A percentile compares a stretch with the other conserved stretches of the same genome.
phyloP scores from a whole-genome alignment of 2,329 filamentous ascomycete species.

The Zopfia rhizophila region DNA sequence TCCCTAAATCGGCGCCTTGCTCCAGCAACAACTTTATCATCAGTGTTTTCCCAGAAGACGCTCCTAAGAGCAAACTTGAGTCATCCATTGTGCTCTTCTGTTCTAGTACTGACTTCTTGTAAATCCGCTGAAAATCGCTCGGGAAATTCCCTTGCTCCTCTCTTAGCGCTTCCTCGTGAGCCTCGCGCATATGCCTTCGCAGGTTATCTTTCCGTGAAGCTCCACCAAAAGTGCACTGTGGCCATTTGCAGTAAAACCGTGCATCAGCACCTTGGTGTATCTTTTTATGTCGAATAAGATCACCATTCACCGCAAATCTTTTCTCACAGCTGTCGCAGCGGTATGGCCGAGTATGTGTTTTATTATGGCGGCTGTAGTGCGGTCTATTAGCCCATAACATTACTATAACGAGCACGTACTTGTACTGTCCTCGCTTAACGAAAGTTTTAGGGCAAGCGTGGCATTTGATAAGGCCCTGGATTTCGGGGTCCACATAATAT shows the following conservation, averaged over 20 bases:
- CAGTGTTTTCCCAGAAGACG: slow-evolving; percentile 10
- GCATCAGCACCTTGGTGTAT: slow-evolving; percentile 12
- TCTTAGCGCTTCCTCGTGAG: slow-evolving; percentile 4
- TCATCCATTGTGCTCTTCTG: slow-evolving; percentile 17
- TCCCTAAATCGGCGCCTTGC: slow-evolving; percentile 5
- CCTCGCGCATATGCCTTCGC: slow-evolving; percentile 18
- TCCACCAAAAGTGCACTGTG: slow-evolving; percentile 17
- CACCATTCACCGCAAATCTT: slow-evolving; percentile 19
- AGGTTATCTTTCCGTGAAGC: slow-evolving; percentile 24
- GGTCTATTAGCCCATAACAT: slow-evolving; percentile 2
- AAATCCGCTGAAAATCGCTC: slow-evolving; percentile 12
- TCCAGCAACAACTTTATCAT: slow-evolving; percentile 11
- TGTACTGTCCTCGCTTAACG: slow-evolving; percentile 12
- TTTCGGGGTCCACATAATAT: too few relatives aligned
- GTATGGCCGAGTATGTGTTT: slow-evolving; percentile 20
- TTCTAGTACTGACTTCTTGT: slow-evolving; percentile 14
- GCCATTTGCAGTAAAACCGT: slow-evolving; percentile 18
- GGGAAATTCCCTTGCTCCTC: slow-evolving; percentile 9
- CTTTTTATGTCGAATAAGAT: slow-evolving; percentile 22
- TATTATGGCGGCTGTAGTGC: slow-evolving; percentile 19
- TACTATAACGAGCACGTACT: slow-evolving; percentile 9
- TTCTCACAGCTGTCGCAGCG: slow-evolving; percentile 18
- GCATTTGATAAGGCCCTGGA: slow-evolving; percentile 10
- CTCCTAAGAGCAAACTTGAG: slow-evolving; percentile 20
- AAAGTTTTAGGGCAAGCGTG: slow-evolving; percentile 17